Base-by-base conservation (phyloP, 1,284 basidiomycete genomes). In the Albatrellus sp. region DNA sequence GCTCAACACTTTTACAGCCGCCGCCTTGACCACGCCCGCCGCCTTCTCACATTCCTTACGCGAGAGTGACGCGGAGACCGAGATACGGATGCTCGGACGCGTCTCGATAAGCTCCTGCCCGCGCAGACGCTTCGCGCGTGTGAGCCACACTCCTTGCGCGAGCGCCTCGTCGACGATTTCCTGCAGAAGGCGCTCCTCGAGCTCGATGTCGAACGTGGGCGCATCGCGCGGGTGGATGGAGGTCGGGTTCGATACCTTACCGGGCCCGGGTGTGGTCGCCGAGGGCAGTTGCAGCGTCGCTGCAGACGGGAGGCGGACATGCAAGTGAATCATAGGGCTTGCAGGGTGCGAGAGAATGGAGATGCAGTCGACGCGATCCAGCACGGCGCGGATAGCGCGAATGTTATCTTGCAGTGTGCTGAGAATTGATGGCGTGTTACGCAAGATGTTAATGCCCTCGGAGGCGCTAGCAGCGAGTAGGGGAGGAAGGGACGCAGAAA, bases 21-120 rank as follows among this genome's bases (percentile, higher is more conserved):
- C 82, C 24, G 72, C 69, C 66, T 86, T 91, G 48, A 97, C 62
- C 20, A 84, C 73, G 28, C 67, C 67, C 14, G 81, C 80, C 1
- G 91, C 88, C 68, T 90, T 92, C 67, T 96, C 91, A 46, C 83
- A 78, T 56, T 98, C 96, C 66, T 93, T 94, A 69, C 73, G 84
- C 24, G 77, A 80, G 52, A 97, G 64, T 9, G 78, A 89, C 10
- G 80, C 74, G 3, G 75, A 82, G 50, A 94, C 65, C 17, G 83
- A 81, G n/a, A 98, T 66, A 47, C 90, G 75, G 51, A 98, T 80
- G 56, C 83, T 88, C n/a, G 94, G 91, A 41, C 82, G 71, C 10
- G 78, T 72, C 57, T 92, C 88, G n/a, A 76, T 67, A 48, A 77
- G 65, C 68, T 96, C 92, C 62, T 93, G 90, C 1, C 80, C 80